A percentile compares a stretch with the other conserved stretches of the same genome.
Evolutionary conservation across 257 asterid species (phyloP).

Genomic region (Marsdenia floribunda): DNA sequence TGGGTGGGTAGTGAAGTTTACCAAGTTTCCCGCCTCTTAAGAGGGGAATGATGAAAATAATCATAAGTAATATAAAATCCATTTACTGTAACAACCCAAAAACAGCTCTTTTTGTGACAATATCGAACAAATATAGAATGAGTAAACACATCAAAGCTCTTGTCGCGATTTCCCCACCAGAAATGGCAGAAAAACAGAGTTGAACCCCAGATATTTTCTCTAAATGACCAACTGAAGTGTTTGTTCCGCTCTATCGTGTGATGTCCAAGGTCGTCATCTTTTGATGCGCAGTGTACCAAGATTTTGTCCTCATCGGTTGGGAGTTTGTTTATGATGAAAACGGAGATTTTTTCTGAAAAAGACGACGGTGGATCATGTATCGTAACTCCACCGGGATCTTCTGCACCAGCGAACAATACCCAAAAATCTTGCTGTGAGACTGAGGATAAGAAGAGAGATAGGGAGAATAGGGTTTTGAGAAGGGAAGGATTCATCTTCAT

Average conservation of each 20-base stretch:
- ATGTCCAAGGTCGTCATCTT: constrained; percentile 14
- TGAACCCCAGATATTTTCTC: background rate
- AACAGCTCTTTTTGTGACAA: background rate
- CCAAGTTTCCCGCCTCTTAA: too few species aligned
- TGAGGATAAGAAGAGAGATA: too few species aligned
- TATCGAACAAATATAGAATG: too few species aligned
- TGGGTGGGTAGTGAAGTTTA: too few species aligned
- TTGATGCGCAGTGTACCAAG: constrained; percentile 9
- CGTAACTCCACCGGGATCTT: too few species aligned
- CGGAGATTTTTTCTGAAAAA: background rate
- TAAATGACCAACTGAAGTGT: background rate
- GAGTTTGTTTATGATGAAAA: background rate
- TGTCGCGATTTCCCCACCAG: constrained; percentile 8
- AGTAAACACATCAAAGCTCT: constrained; percentile 1
- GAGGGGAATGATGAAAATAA: too few species aligned
- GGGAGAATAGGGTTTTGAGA: too few species aligned
- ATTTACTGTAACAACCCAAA: constrained; percentile 4
- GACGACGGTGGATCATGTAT: too few species aligned
- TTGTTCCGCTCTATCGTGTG: background rate
- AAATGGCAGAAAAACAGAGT: constrained; percentile 18
- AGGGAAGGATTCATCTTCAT: too few species aligned
- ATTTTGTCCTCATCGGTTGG: background rate
- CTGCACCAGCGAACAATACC: too few species aligned
- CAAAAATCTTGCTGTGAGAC: too few species aligned
- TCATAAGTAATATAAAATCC: constrained; percentile 1